Evolutionary conservation across 108 stramenopile genomes (phyloP).

Genomic region (Cyclotella baltica): DNA sequence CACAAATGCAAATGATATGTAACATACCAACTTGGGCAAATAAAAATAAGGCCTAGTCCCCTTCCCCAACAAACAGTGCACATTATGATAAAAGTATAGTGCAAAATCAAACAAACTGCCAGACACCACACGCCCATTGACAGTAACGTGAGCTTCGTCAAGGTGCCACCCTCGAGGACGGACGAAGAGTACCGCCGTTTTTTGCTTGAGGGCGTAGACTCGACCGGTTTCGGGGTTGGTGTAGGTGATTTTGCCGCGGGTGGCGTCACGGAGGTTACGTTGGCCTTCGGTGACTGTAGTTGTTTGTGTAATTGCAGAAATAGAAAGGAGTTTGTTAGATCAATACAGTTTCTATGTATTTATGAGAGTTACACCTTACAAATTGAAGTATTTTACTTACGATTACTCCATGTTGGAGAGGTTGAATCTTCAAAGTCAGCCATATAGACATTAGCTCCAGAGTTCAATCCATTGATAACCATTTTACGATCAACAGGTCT

Average conservation of each 20-base stretch:
- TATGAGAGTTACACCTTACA: background rate
- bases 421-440: constrained; percentile 95
- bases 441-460: constrained; percentile 91
- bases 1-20: background rate
- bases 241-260: constrained; percentile 85
- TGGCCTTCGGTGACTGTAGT: constrained; percentile 83
- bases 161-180: constrained; percentile 95
- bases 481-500: constrained; percentile 81
- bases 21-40: constrained; percentile 78
- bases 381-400: background rate
- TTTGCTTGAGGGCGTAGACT: constrained; percentile 79
- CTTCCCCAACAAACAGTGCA: constrained; percentile 65
- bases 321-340: background rate
- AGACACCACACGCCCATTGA: constrained; percentile 84
- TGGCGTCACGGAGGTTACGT: constrained; percentile 91
- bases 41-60: constrained; percentile 92
- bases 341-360: background rate
- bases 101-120: constrained; percentile 92
- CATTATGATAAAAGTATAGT: constrained; percentile 95
- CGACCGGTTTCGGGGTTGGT: constrained; percentile 84
- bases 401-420: constrained; percentile 85
- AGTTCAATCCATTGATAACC: constrained; percentile 96
- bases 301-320: background rate
- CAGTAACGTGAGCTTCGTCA: constrained; percentile 91
- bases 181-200: constrained; percentile 84